Evolutionary conservation across 176 grass and related monocot genomes (phyloP), one percentile per base, ranked within the genome.

Genomic region (Dactylis glomerata): DNA sequence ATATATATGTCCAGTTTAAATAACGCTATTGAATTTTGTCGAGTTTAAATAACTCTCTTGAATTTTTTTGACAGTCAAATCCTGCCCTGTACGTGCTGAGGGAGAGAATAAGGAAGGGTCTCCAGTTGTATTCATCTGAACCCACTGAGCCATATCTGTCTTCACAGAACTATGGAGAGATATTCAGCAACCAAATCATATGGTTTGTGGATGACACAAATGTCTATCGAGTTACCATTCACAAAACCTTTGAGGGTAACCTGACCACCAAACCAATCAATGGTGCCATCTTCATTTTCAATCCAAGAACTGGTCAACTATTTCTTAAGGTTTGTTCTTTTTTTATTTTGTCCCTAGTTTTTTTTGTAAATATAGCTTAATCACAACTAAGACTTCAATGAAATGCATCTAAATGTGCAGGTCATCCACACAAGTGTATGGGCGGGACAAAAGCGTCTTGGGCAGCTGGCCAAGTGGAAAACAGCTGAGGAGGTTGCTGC

Each of bases 181-280:
- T 99, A 81, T 99, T 99, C 81, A 99, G 96, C 88, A 99, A 99
- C 52, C 96, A 99, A 68, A 99, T 99, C 81, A 99, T 99, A 94
- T 99, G 93, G 96, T 99, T 99, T 86, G 96, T 99, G 52, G 96
- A 99, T 83, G 96, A 99, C 84, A 99, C 96, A 75, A 99, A 99
- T 90, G 93, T 99, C 16, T 99, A 99, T 52, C 81, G 96, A 47
- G 96, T 99, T 45, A 99, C 96, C 58, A 99, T 96, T 83, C 96
- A 96, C 72, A 99, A 99, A 87, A 99, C 96, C 45, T 99, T 99
- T 16, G 96, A 99, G 88, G 96, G 96, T 86, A 99, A 99, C 89
- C 79, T 99, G 77, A 99, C 96, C 77, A 96, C 93, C 20, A 99
- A 99, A 82, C 93, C 96, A 75, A 99, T 96, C 54, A 99, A 99